Evolutionary conservation across 163 green algal species (phyloP), one percentile per base, ranked within the genome.

Genomic region (Volvox carteri): DNA sequence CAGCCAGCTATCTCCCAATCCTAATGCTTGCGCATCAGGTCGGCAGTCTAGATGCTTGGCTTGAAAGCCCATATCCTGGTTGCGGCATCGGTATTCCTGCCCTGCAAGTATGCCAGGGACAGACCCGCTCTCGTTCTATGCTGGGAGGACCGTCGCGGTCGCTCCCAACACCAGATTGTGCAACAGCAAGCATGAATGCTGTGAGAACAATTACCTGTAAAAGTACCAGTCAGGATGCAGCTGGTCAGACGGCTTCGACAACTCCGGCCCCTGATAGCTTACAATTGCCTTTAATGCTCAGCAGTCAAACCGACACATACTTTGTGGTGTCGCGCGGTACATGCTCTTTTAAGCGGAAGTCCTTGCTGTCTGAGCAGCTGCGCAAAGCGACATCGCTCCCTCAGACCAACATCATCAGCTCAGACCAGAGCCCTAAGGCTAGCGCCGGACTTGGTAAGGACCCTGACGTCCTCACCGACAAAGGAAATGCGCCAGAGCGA

Each of bases 21-120:
- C n/a, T n/a, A 60, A 80, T 80, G 73, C 73, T 44, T 23, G 42
- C 73, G 5, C 44, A 80, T 46, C 73, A 80, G 1, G 73, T 80
- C 41, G 73, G 73, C 14, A 80, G 73, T 11, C 44, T 80, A 44
- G 73, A 80, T 42, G 28, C 73, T 44, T 80, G 73, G 73, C 73
- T 80, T 23, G 70, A 56, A 30, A 78, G 70, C 39, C 70, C 70
- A 37, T 78, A 35, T 54, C 8, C 37, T 30, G 21, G 9, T 41
- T 21, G 70, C 56, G 70, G 70, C 23, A 30, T 78, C 67, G 67
- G 67, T 44, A 6, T 18, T 12, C 35, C 67, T 48, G 9, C 37
- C 16, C 25, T 76, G 28, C 67, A 76, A 76, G n/a, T 46, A 4
- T 76, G 16, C 67, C 67, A 76, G 11, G 58, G 18, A 8, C 18